Evolutionary conservation across 176 grass and related monocot species (phyloP), one percentile per base, ranked within the genome.

Genomic region (Oryza glumipatula): DNA sequence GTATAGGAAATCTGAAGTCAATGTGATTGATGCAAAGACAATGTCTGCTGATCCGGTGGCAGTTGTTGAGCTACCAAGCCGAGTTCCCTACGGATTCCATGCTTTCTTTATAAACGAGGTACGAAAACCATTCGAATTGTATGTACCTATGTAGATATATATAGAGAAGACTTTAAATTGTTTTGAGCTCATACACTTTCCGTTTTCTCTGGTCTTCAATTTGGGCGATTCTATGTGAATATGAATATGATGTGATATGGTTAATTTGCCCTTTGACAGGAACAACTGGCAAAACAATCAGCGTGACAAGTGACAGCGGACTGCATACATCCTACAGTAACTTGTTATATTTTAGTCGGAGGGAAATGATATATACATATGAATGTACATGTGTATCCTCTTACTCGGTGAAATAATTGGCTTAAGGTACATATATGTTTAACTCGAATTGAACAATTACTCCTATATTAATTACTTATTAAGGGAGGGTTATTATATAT

Each of bases 71-170:
- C 91, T 96, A 73, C 96, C 91, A 41, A 82, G 65, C 73, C 90
- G 96, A 72, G 93, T 96, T 78, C 96, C 96, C 23, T 91, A 94
- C 22, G 91, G 96, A 47, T 99, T 96, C 65, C 96, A 96, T 68
- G 96, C 91, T 75, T 99, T 99, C 54, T 96, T 99, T 76, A 88
- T 98, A 22, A 93, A 81, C 15, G 93, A 98, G 93, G 93, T 95
- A 78, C 65, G 3, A n/a, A 24, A 24, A n/a, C 11, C 41, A n/a
- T 15, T 49, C 38, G 15, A 5, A 5, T 0, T 11, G 6, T 43
- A 49, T 49, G 47, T 15, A 41, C 7, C 39, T 41, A 49, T 43
- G 67, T 35, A 26, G 36, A 16, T 54, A 1, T 19, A 16, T 54
- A 1, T 19, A 17, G 4, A 54, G 16, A 19, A 54, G 51, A 54